Conservation (phyloP, 176 grass and related monocot genomes). For the Cenchrus americanus region DNA sequence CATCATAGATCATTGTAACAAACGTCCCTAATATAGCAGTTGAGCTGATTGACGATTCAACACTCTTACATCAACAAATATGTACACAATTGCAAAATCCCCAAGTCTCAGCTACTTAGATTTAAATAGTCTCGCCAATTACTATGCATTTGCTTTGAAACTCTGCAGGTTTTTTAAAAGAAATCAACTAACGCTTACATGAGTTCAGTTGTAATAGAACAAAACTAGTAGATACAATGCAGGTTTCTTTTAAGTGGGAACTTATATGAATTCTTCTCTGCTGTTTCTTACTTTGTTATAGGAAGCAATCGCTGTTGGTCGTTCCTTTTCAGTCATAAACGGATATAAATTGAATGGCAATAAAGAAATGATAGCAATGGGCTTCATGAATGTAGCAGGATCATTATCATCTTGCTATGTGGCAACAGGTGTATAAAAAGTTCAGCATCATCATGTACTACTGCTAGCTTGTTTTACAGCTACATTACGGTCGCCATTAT, state of each 20-base stretch:
- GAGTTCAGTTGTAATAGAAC: background rate
- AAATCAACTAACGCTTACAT: background rate
- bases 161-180: background rate
- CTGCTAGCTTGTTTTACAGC: background rate
- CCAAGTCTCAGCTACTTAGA: background rate
- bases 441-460: background rate
- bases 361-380: conserved; percentile 96
- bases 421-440: conserved; percentile 65
- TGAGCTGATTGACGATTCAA: background rate
- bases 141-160: background rate
- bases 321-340: conserved; percentile 21
- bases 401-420: conserved; percentile 89
- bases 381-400: conserved; percentile 88
- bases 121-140: background rate
- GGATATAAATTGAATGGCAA: conserved; percentile 77
- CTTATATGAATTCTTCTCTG: background rate
- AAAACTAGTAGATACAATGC: background rate
- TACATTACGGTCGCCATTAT: background rate
- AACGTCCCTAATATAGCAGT: background rate
- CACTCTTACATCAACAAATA: background rate
- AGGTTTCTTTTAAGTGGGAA: background rate
- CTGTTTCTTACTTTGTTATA: conserved; percentile 20
- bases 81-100: background rate
- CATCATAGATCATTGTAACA: background rate
- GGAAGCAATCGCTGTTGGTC: conserved; percentile 76